These are phyloP conservation scores for Narthecium ossifragum DNA, from an alignment of 106 monocot genomes.

Conservation along the genomic window DNA sequence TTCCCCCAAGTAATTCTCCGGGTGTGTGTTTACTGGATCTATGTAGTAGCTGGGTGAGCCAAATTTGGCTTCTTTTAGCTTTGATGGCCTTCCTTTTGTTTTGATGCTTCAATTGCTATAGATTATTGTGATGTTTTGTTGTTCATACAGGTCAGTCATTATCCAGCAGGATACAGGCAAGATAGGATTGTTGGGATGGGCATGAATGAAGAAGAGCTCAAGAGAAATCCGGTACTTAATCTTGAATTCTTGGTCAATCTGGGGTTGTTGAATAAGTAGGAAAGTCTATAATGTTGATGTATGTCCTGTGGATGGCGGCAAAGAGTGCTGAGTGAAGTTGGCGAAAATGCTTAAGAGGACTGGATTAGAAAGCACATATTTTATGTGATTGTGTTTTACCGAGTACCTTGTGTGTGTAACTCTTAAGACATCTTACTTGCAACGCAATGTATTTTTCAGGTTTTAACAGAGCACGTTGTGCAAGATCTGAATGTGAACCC, in stretches of 20 bases:
- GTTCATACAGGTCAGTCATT: slow-evolving; percentile 68
- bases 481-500: slow-evolving; percentile 90
- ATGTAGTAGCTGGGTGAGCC: slow-evolving; percentile 90
- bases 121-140: background rate
- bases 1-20: slow-evolving; percentile 74
- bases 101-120: background rate
- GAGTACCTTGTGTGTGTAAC: background rate
- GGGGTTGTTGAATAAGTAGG: too few species aligned
- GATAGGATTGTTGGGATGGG: slow-evolving; percentile 92
- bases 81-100: background rate
- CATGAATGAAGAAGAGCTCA: slow-evolving; percentile 90
- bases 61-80: background rate
- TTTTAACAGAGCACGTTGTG: slow-evolving; percentile 81
- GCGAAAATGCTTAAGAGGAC: too few species aligned
- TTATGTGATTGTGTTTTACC: too few species aligned
- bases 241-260: too few species aligned
- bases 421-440: too few species aligned
- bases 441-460: slow-evolving; percentile 37
- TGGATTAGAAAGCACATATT: too few species aligned
- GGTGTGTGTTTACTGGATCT: slow-evolving; percentile 74
- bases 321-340: too few species aligned
- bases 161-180: slow-evolving; percentile 77
- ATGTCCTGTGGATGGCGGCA: too few species aligned
- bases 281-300: too few species aligned
- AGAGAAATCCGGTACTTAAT: slow-evolving; percentile 60